Evolutionary conservation across 2,329 filamentous ascomycete genomes (phyloP).

Genomic region (Gyromitra esculenta): DNA sequence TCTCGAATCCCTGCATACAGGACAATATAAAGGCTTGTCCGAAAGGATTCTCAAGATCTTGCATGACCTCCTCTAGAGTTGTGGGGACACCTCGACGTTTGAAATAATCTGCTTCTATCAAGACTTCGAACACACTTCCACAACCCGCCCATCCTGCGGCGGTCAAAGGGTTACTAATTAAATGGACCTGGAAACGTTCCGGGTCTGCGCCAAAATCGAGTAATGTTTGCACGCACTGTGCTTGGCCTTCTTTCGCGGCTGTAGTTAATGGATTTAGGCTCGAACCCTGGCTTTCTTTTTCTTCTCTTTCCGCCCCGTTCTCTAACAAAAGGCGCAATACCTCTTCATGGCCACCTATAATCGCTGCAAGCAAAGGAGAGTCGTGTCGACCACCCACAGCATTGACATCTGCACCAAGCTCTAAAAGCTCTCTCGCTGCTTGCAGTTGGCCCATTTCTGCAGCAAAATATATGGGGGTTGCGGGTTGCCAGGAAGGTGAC

Average conservation of each 20-base stretch:
- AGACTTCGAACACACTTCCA: background rate
- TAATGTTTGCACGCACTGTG: background rate
- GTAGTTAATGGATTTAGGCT: background rate
- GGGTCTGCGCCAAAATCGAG: slow-evolving; percentile 3
- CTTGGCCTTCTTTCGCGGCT: background rate
- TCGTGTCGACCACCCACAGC: background rate
- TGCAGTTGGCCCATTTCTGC: background rate
- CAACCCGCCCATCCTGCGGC: background rate
- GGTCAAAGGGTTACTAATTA: background rate
- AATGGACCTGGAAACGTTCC: background rate
- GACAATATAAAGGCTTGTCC: too few relatives aligned
- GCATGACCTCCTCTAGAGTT: too few relatives aligned
- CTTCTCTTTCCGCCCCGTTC: slow-evolving; percentile 6
- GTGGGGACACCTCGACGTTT: background rate
- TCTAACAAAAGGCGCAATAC: background rate
- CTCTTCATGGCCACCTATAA: background rate
- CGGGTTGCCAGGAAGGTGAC: background rate
- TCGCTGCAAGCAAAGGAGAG: background rate
- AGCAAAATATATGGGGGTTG: background rate
- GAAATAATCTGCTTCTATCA: background rate
- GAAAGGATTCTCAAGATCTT: background rate
- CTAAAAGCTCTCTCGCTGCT: background rate
- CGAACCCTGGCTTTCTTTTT: background rate
- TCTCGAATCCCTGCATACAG: background rate
- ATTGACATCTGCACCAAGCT: background rate